Evolutionary conservation across 23 red algal species (phyloP), one percentile per base, ranked within the genome.

Genomic region (Rhodosorus marinus): DNA sequence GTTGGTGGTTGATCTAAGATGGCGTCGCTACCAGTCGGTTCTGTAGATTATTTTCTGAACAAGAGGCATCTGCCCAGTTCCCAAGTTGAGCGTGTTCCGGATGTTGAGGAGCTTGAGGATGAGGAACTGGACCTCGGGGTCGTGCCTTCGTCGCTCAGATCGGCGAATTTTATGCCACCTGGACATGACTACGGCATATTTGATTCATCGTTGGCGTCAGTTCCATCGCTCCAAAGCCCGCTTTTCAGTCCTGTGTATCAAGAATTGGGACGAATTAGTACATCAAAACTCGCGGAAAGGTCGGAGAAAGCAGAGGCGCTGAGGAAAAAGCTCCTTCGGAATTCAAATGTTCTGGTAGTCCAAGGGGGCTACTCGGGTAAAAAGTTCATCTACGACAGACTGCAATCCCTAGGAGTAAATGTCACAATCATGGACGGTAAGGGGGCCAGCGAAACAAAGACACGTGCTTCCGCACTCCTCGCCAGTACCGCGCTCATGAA

Each of bases 351-450:
- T 38, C 74, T 98, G 22, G 70, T 98, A 7, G 54, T 98, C 1
- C 79, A 85, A 57, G 90, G 75, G 27, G 90, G 90, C 6, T 85
- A 80, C 60, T 55, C 29, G 32, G 72, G 72, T n/a, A 98, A 98
- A 59, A 35, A 33, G 15, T 81, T 81, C 52, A 73, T 98, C n/a
- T 98, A 80, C 62, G 79, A 80, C n/a, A 59, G 64, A 33, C 62
- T 98, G 2, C 31, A 49, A 24, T 41, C 64, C 20, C 68, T 98
- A 30, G 79, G 79, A 27, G 90, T 85, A 8, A 31, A 71, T 17
- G 31, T 98, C 7, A 80, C 55, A 29, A 85, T 98, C 26, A 77
- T 98, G 77, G 90, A 98, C 46, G 72, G 74, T n/a, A n/a, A n/a
- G n/a, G n/a, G n/a, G n/a, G n/a, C n/a, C n/a, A n/a, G n/a, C n/a